Evolutionary conservation across 176 grass and related monocot genomes (phyloP), one percentile per base, ranked within the genome.

Genomic region (Rhipidocladum racemiflorum): DNA sequence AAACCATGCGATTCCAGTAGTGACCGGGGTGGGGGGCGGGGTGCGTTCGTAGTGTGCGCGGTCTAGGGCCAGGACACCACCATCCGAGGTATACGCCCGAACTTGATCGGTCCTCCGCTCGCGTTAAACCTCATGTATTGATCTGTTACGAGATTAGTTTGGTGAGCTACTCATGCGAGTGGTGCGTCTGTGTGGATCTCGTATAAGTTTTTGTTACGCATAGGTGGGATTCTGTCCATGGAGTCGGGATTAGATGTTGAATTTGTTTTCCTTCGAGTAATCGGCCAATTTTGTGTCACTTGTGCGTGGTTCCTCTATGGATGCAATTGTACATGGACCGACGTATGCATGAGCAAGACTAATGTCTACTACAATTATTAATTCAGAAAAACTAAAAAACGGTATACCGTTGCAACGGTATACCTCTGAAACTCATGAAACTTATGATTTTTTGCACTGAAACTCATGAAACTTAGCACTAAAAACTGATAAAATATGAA

Each of bases 21-120:
- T n/a, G n/a, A n/a, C n/a, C 66, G 15, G 50, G 38, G 27, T 68
- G 12, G 42, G 34, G 9, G 15, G 65, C 78, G 84, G 14, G 36
- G 85, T 85, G 43, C 70, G 62, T 62, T 48, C 12, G 72, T 90
- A 1, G 66, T 70, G 42, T 68, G 91, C 72, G 82, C 87, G 6
- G 76, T 74, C 8, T 74, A 94, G 80, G 85, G 83, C 0, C 72
- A 89, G 76, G 94, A 94, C 76, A 72, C 87, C 10, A 62, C 87
- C 62, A 77, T 84, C 83, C 72, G 87, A 88, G 87, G 93, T 94
- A 84, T 34, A 10, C 55, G 17, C 11, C 16, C 35, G 55, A 39
- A 5, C 60, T 71, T 18, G 68, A 70, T 61, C 4, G 14, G 21
- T 65, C 7, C 21, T 21, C 40, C n/a, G 74, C 48, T 83, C 21